phyloP scores from a whole-genome alignment of 2,329 filamentous ascomycete species.

The Diaporthe sp. region DNA sequence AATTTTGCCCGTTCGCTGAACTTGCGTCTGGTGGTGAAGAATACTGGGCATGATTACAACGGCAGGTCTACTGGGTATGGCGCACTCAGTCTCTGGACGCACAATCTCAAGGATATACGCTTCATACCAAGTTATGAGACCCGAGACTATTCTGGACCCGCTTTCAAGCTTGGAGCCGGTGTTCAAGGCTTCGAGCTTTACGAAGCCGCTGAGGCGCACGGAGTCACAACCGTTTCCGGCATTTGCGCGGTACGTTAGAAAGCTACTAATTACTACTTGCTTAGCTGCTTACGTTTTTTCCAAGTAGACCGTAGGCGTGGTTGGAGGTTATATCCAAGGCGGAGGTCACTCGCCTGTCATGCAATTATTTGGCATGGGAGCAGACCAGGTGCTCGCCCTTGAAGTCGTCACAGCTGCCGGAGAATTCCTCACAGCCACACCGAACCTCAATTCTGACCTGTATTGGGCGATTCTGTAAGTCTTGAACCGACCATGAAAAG shows the following conservation, averaged over 20 bases:
- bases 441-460: slow-evolving; percentile 54
- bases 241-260: slow-evolving; percentile 19
- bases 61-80: slow-evolving; percentile 49
- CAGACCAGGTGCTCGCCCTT: slow-evolving; percentile 37
- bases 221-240: slow-evolving; percentile 12
- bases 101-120: slow-evolving; percentile 46
- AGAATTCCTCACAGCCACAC: slow-evolving; percentile 50
- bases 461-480: slow-evolving; percentile 56
- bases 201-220: slow-evolving; percentile 4
- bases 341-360: slow-evolving; percentile 22
- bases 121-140: slow-evolving; percentile 40
- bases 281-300: neutral
- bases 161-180: slow-evolving; percentile 50
- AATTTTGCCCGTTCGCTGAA: slow-evolving; percentile 58
- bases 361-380: slow-evolving; percentile 12
- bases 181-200: slow-evolving; percentile 28
- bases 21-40: slow-evolving; percentile 61
- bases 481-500: accelerated
- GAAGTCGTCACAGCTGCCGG: slow-evolving; percentile 60
- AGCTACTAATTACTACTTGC: accelerated
- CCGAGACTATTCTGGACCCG: slow-evolving; percentile 53
- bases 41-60: slow-evolving; percentile 63
- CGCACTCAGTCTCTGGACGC: slow-evolving; percentile 51
- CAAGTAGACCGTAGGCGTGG: slow-evolving; percentile 28
- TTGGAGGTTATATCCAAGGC: slow-evolving; percentile 15